Percentiles rank a stretch among this genome's conserved stretches.
phyloP scores from a whole-genome alignment of 2,329 filamentous ascomycete genomes.

The Magnaporthiopsis poae region DNA sequence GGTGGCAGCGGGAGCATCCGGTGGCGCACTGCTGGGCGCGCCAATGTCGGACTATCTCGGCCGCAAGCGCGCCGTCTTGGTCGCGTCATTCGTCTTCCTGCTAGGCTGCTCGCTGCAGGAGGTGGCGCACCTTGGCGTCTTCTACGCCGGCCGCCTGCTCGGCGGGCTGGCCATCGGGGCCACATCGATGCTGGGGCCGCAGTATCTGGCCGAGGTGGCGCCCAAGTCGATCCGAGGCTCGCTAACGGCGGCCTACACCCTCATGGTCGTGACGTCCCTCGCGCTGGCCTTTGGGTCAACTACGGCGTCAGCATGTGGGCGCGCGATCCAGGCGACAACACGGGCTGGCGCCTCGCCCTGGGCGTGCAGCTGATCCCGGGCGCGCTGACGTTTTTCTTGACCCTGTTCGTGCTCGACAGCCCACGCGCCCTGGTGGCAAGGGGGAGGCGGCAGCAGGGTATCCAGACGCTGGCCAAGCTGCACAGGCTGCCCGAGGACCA shows the following conservation, averaged over 20 bases:
- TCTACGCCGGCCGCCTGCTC: conserved; percentile 28
- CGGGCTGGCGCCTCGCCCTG: conserved; percentile 27
- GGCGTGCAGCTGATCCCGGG: conserved; percentile 29
- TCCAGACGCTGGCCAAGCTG: conserved; percentile 28
- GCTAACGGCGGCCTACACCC: conserved; percentile 29
- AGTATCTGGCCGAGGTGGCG: conserved; percentile 30
- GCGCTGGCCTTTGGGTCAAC: conserved; percentile 24
- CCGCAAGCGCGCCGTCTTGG: conserved; percentile 21
- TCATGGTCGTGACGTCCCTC: conserved; percentile 27
- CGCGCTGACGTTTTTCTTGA: conserved; percentile 24
- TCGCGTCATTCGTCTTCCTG: conserved; percentile 23
- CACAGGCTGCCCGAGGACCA: conserved; percentile 28
- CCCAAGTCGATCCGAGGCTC: conserved; percentile 30
- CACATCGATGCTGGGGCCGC: conserved; percentile 28
- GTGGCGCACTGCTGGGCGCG: conserved; percentile 26
- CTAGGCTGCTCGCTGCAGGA: conserved; percentile 26
- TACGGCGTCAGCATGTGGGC: conserved; percentile 20
- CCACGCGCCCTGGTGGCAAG: conserved; percentile 26
- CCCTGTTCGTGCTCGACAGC: conserved; percentile 26
- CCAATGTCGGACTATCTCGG: conserved; percentile 28
- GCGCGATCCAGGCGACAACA: conserved; percentile 21
- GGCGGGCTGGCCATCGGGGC: conserved; percentile 26
- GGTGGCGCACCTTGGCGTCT: conserved; percentile 24
- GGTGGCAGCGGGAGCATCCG: conserved; percentile 27
- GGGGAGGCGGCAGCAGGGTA: conserved; percentile 24